Conservation (phyloP, 164 flowering plant genomes). For the Hamamelis virginiana region DNA sequence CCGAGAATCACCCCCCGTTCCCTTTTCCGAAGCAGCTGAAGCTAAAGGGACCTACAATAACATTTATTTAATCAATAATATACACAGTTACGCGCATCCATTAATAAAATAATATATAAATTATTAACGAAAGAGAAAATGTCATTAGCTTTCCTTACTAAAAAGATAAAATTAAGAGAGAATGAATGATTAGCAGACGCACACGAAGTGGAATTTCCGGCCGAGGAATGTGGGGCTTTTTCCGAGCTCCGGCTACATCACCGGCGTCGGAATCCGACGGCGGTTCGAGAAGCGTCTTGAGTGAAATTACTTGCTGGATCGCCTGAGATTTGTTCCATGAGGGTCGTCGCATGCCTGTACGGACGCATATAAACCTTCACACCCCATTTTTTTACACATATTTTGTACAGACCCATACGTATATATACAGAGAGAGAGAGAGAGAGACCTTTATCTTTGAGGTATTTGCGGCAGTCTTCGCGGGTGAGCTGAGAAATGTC, state of each 20-base stretch:
- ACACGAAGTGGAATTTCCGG: slow-evolving; percentile 13
- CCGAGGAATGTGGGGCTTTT: slow-evolving; percentile 9
- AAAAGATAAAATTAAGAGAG: background rate
- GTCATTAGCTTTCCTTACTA: background rate
- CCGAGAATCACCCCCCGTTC: slow-evolving; percentile 19
- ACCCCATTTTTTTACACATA: background rate
- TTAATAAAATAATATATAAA: background rate
- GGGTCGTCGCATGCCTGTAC: slow-evolving; percentile 74
- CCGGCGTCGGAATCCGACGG: slow-evolving; percentile 28
- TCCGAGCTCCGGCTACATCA: slow-evolving; percentile 1
- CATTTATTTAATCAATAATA: background rate
- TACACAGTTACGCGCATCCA: background rate
- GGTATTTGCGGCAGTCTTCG: slow-evolving; percentile 91
- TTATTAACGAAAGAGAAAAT: background rate
- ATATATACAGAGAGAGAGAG: background rate
- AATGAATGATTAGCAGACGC: slow-evolving; percentile 1
- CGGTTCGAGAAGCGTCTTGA: slow-evolving; percentile 66
- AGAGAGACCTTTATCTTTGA: slow-evolving; percentile 76
- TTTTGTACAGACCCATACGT: background rate
- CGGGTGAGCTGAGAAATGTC: slow-evolving; percentile 98
- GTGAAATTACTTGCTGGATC: slow-evolving; percentile 78
- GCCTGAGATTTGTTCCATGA: slow-evolving; percentile 95
- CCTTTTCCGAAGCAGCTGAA: slow-evolving; percentile 12
- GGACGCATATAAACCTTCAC: slow-evolving; percentile 5
- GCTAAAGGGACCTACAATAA: slow-evolving; percentile 20